Base-by-base conservation (phyloP, 495 filamentous ascomycete species). In the Xylaria palmicola region DNA sequence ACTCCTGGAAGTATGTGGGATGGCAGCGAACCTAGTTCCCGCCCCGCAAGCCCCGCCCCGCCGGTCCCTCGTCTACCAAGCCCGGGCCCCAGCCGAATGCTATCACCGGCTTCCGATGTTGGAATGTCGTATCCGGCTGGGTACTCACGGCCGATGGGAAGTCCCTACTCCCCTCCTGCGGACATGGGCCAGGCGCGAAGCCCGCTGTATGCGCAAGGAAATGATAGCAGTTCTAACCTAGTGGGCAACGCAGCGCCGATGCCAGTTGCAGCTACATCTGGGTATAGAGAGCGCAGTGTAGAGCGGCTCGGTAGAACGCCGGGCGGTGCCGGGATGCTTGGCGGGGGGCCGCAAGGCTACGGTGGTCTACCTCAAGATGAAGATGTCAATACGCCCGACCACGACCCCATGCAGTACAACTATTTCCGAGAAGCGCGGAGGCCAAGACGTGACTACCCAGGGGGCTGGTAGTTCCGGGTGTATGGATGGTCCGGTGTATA, bases 1-100 rank as follows among this genome's bases (percentile, higher is more conserved):
- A 91, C 90, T 0, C 87, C 88, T 0, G 80, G 85, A 37, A 85
- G 80, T 26, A 75, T 78, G 29, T 75, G 65, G 52, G 66, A 62
- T 17, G 74, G 71, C n/a, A 73, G 72, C 12, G 74, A 75, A 9
- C 55, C 68, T 4, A 45, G 53, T 47, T 80, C 78, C 2, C 65
- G 78, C 24, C 73, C 78, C 0, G 77, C 69, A 29, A 79, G 77
- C 6, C 79, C 79, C 6, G 62, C 64, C 22, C 66, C 68, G 20
- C 48, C 47, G n/a, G 60, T 71, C 34, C 68, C 64, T 22, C 48
- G 53, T 24, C 44, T 65, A 22, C 62, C 62, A 10, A 68, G 64
- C 22, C 69, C 66, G 4, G 59, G 64, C 13, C 30, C 56, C 27
- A 48, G 52, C 17, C 63, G 66, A 30, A 36, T 47, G 5, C 19